Percentiles rank a stretch among this genome's conserved stretches.
Evolutionary conservation across 2,329 filamentous ascomycete genomes (phyloP).

Genomic region (Fusarium foetens): DNA sequence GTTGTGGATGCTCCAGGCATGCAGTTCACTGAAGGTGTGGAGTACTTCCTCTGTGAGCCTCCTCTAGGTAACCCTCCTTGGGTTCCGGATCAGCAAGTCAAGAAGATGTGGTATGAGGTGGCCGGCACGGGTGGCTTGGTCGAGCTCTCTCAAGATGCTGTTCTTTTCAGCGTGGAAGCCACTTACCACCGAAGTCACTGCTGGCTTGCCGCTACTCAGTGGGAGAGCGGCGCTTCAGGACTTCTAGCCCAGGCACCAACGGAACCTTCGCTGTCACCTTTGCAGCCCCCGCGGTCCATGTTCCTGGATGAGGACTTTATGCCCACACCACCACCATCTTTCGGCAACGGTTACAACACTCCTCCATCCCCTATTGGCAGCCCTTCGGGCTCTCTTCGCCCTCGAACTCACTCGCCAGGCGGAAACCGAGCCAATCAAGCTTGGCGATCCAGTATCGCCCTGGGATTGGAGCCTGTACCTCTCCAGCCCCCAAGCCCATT

Average conservation of each 20-base stretch:
- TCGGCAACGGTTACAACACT: constrained; percentile 40
- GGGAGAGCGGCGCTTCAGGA: constrained; percentile 51
- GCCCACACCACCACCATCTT: constrained; percentile 34
- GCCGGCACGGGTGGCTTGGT: constrained; percentile 70
- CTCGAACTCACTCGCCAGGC: constrained; percentile 53
- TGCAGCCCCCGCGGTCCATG: constrained; percentile 52
- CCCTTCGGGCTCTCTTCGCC: constrained; percentile 49
- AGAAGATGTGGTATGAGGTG: constrained; percentile 79
- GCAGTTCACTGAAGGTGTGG: constrained; percentile 74
- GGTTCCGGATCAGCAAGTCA: constrained; percentile 72
- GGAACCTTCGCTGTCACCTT: constrained; percentile 52
- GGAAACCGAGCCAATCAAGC: constrained; percentile 49
- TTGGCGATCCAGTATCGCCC: constrained; percentile 55
- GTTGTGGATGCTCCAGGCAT: constrained; percentile 79
- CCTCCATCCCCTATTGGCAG: constrained; percentile 44
- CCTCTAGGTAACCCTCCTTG: constrained; percentile 79
- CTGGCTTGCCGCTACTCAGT: constrained; percentile 63
- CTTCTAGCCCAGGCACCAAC: constrained; percentile 33
- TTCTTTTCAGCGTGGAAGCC: constrained; percentile 70
- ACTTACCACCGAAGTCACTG: constrained; percentile 69
- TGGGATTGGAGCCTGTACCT: constrained; percentile 57
- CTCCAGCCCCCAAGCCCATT: constrained; percentile 49
- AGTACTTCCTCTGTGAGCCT: constrained; percentile 84
- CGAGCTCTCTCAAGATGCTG: constrained; percentile 68
- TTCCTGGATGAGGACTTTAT: constrained; percentile 48